Evolutionary conservation across 306 rosid genomes (phyloP).

Genomic region (Hippophae tibetana): DNA sequence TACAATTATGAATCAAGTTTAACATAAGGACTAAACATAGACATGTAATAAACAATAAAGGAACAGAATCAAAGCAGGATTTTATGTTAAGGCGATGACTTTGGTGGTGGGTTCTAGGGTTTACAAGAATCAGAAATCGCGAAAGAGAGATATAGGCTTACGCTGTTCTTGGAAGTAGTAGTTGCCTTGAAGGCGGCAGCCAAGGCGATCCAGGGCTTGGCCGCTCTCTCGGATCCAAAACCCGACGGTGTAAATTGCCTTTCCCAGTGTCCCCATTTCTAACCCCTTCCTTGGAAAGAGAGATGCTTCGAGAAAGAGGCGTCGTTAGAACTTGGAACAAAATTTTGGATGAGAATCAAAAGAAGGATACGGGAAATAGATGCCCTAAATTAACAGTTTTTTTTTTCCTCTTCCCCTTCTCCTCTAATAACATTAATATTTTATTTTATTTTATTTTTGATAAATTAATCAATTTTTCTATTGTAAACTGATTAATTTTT

Average conservation of each 20-base stretch:
- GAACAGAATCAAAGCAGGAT: neutral
- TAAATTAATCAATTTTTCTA: no score
- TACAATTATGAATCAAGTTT: no score
- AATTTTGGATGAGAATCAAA: no score
- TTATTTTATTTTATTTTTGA: no score
- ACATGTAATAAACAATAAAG: neutral
- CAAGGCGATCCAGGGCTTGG: constrained; percentile 95
- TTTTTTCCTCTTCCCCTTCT: no score
- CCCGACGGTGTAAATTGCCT: constrained; percentile 80
- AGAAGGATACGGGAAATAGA: no score
- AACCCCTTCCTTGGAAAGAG: neutral
- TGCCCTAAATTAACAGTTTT: no score
- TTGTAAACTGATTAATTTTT: no score
- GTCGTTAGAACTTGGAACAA: neutral
- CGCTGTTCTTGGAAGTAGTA: constrained; percentile 83
- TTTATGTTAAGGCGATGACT: neutral
- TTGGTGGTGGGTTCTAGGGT: constrained; percentile 1
- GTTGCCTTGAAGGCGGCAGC: constrained; percentile 79
- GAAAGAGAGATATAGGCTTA: constrained; percentile 13
- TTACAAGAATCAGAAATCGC: neutral
- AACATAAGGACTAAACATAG: neutral
- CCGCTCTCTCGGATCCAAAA: constrained; percentile 98
- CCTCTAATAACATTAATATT: no score
- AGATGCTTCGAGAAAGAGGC: constrained; percentile 20
- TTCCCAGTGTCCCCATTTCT: constrained; percentile 79